Percentiles rank a stretch among this genome's conserved stretches.
Conservation (phyloP, 495 filamentous ascomycete genomes). For the Hyaloscypha bicolor region DNA sequence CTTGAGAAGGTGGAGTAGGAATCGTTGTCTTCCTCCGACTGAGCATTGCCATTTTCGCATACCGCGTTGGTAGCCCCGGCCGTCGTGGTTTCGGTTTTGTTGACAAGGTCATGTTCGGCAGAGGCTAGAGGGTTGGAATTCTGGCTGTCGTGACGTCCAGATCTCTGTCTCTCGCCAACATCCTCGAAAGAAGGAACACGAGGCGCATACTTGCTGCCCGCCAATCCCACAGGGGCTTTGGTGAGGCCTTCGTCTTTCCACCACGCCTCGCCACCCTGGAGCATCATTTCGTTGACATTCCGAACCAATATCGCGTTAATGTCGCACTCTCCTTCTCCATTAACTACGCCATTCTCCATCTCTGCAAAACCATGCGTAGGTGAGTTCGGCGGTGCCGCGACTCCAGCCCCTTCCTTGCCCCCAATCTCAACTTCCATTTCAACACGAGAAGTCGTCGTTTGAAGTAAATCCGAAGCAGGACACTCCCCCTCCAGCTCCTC, state of each 20-base stretch:
- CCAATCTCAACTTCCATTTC: no score
- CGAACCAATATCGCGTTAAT: background rate
- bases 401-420: no score
- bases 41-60: background rate
- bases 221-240: background rate
- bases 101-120: background rate
- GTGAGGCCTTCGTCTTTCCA: background rate
- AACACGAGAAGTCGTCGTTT: no score
- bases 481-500: conserved; percentile 12
- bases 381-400: background rate
- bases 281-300: background rate
- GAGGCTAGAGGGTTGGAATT: background rate
- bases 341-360: background rate
- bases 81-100: background rate
- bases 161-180: background rate
- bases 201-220: conserved; percentile 13
- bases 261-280: background rate
- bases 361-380: background rate
- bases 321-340: background rate
- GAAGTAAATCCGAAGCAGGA: no score
- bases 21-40: background rate
- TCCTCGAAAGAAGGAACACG: background rate
- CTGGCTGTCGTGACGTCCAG: no score
- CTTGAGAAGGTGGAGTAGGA: background rate
- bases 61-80: background rate